Evolutionary conservation across 2,329 filamentous ascomycete genomes (phyloP).

Genomic region (Xylogone sp.): DNA sequence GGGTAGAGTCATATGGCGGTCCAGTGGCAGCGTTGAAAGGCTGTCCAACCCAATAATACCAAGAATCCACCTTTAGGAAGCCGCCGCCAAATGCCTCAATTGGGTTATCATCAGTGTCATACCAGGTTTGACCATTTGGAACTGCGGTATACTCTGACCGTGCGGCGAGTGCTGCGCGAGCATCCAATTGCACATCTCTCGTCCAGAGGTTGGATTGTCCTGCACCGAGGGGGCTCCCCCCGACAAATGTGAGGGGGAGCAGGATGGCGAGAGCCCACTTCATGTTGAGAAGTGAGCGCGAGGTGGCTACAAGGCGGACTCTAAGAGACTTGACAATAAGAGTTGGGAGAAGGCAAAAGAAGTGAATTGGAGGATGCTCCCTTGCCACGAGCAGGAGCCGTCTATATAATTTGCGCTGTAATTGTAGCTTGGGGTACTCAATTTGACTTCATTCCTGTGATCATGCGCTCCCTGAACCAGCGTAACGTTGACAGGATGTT

Average conservation of each 20-base stretch:
- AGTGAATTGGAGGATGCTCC: background rate
- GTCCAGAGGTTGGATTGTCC: background rate
- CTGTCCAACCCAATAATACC: slow-evolving; percentile 7
- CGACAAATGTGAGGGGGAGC: background rate
- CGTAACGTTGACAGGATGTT: background rate
- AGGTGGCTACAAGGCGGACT: background rate
- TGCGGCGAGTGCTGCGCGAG: background rate
- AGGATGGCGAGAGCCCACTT: background rate
- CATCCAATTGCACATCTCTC: background rate
- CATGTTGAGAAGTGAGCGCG: background rate
- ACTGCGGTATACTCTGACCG: background rate
- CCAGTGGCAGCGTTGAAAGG: background rate
- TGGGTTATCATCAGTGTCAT: slow-evolving; percentile 3
- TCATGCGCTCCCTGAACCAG: too few species aligned
- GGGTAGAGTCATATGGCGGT: background rate
- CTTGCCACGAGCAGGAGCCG: background rate
- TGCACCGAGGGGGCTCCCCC: background rate
- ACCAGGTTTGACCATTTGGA: slow-evolving; percentile 5
- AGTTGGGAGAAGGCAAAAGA: background rate
- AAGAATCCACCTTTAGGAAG: slow-evolving; percentile 1
- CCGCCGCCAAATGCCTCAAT: slow-evolving; percentile 2
- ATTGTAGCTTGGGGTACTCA: too few species aligned
- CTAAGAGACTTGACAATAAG: background rate
- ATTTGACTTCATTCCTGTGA: too few species aligned
- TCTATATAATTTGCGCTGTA: too few species aligned